Evolutionary conservation across 768 basidiomycete genomes (phyloP).

Genomic region (Lentinus tigrinus): DNA sequence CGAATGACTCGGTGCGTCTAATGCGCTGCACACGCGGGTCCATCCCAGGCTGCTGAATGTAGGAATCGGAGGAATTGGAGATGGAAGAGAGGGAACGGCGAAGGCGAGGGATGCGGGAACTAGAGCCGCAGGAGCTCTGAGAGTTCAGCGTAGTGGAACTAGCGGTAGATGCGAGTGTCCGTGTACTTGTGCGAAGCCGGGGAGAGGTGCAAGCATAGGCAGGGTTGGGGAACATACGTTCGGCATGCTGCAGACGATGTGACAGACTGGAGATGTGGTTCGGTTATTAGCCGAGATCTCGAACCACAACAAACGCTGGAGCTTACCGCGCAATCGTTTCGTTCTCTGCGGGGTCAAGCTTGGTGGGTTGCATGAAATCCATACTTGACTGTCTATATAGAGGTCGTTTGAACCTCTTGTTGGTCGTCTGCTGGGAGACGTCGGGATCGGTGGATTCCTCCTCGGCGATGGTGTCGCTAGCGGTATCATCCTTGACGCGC

Average conservation of each 20-base stretch:
- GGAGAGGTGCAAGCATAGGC: constrained; percentile 50
- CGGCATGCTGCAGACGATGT: constrained; percentile 63
- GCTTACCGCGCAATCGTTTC: constrained; percentile 64
- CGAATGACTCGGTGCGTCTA: constrained; percentile 49
- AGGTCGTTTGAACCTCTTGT: constrained; percentile 51
- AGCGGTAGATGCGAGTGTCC: constrained; percentile 51
- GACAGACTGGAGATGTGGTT: constrained; percentile 49
- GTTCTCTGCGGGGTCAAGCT: constrained; percentile 46
- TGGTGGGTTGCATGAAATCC: constrained; percentile 70
- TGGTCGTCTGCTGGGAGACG: constrained; percentile 46
- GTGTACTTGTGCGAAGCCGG: constrained; percentile 36
- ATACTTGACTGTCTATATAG: constrained; percentile 83
- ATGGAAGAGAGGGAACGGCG: constrained; percentile 37
- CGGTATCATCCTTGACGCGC: constrained; percentile 52
- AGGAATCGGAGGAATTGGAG: constrained; percentile 41
- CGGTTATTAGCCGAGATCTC: constrained; percentile 18
- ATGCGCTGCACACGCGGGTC: constrained; percentile 54
- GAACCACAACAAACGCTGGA: constrained; percentile 5
- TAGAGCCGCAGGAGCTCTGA: constrained; percentile 27
- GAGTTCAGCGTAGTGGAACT: constrained; percentile 65
- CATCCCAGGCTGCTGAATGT: constrained; percentile 22
- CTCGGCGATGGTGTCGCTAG: constrained; percentile 40
- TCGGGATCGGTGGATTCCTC: constrained; percentile 49
- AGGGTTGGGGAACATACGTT: constrained; percentile 46
- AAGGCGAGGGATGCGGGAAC: constrained; percentile 24